Percentiles rank a stretch among this genome's conserved stretches.
phyloP scores from a whole-genome alignment of 352 stramenopile species.

The Phytophthora fragariaefolia region DNA sequence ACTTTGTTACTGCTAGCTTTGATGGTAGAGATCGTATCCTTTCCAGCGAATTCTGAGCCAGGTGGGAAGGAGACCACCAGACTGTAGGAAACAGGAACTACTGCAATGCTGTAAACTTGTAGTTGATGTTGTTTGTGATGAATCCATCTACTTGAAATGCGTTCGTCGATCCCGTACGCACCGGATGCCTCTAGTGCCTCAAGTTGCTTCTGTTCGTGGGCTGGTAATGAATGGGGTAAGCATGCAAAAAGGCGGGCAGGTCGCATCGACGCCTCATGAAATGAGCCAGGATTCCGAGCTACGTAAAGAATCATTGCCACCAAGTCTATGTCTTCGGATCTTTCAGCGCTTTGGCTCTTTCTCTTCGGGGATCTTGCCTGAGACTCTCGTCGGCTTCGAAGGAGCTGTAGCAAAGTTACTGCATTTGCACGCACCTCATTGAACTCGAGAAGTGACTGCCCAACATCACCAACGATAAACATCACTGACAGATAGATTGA shows the following conservation, averaged over 20 bases:
- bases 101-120: not conserved
- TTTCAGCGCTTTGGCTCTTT: not conserved
- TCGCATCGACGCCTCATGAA: not conserved
- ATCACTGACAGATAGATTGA: constrained; percentile 12
- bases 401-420: not conserved
- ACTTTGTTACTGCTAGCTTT: not conserved
- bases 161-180: not conserved
- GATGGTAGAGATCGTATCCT: not conserved
- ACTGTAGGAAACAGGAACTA: not conserved
- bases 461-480: constrained; percentile 16
- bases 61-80: not conserved
- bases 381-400: constrained; percentile 4
- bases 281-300: constrained; percentile 3
- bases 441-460: constrained; percentile 19
- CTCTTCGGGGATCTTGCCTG: not conserved
- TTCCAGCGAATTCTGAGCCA: constrained; percentile 14
- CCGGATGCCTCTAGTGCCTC: not conserved
- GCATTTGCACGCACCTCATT: constrained; percentile 17
- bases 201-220: not conserved
- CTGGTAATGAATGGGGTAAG: constrained; percentile 7
- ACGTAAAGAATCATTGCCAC: not conserved
- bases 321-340: not conserved
- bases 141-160: not conserved
- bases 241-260: constrained; percentile 7
- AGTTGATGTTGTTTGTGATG: not conserved